phyloP scores from a whole-genome alignment of 306 rosid species.

The Castanea sativa region DNA sequence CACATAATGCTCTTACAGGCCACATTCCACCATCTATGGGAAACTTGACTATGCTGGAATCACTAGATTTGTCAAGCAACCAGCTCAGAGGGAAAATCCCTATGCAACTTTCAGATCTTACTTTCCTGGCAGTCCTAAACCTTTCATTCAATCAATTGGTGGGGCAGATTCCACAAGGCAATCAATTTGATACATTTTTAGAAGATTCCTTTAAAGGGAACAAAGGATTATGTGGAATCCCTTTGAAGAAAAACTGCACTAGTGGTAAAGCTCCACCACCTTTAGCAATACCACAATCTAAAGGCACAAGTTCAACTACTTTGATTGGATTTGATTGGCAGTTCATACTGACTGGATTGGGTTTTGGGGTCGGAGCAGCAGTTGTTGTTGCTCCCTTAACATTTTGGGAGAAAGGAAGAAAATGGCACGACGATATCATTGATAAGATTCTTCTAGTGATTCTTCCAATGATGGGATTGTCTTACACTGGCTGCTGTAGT shows the following conservation, averaged over 20 bases:
- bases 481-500: constrained; percentile 37
- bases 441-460: constrained; percentile 50
- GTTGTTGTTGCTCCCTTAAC: constrained; percentile 45
- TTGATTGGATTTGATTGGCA: constrained; percentile 54
- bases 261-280: background rate
- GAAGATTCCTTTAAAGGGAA: constrained; percentile 6
- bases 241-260: background rate
- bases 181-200: constrained; percentile 20
- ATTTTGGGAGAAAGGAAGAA: constrained; percentile 65
- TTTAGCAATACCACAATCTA: background rate
- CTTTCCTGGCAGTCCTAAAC: constrained; percentile 19
- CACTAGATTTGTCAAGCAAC: constrained; percentile 25
- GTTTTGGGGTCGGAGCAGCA: constrained; percentile 86
- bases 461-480: constrained; percentile 53
- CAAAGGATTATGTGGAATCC: constrained; percentile 29
- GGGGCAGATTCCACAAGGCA: background rate
- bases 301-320: background rate
- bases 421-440: constrained; percentile 51
- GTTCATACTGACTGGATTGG: constrained; percentile 58
- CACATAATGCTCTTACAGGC: background rate
- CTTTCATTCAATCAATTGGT: constrained; percentile 17
- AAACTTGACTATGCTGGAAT: constrained; percentile 6
- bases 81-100: constrained; percentile 9
- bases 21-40: constrained; percentile 17
- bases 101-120: background rate